A percentile compares a stretch with the other conserved stretches of the same genome.
Conservation (phyloP, 441 rosid genomes). For the Dalechampia spathulata region DNA sequence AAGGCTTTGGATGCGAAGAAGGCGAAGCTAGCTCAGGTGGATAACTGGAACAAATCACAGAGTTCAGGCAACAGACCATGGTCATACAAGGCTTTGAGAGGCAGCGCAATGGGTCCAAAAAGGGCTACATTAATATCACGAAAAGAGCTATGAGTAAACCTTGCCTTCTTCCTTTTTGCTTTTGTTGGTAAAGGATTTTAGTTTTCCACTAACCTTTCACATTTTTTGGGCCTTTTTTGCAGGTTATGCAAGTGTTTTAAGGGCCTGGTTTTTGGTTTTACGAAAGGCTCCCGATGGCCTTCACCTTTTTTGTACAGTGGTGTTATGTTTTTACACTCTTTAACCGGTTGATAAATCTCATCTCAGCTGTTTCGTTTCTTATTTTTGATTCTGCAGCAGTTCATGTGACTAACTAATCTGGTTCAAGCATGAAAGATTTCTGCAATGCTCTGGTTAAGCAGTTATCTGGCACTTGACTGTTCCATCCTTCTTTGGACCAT, state of each 20-base stretch:
- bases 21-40: slow-evolving; percentile 46
- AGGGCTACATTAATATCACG: slow-evolving; percentile 70
- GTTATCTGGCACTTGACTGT: no score
- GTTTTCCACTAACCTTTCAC: background rate
- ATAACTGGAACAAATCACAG: slow-evolving; percentile 41
- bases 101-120: slow-evolving; percentile 80
- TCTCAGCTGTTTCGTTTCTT: no score
- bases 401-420: no score
- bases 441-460: no score
- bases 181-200: background rate
- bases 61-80: slow-evolving; percentile 45
- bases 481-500: no score
- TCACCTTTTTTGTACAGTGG: slow-evolving; percentile 2
- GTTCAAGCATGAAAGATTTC: no score
- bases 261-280: background rate
- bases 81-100: slow-evolving; percentile 49
- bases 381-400: no score
- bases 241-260: background rate
- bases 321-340: background rate
- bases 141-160: slow-evolving; percentile 31
- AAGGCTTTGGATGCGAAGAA: slow-evolving; percentile 60
- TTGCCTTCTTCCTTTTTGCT: no score
- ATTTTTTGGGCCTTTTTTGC: background rate
- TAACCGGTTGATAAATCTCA: no score
- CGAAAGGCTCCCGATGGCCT: background rate